These are phyloP conservation scores for Massarina eburnea DNA, from an alignment of 2,329 filamentous ascomycete genomes.

Conservation along the genomic window DNA sequence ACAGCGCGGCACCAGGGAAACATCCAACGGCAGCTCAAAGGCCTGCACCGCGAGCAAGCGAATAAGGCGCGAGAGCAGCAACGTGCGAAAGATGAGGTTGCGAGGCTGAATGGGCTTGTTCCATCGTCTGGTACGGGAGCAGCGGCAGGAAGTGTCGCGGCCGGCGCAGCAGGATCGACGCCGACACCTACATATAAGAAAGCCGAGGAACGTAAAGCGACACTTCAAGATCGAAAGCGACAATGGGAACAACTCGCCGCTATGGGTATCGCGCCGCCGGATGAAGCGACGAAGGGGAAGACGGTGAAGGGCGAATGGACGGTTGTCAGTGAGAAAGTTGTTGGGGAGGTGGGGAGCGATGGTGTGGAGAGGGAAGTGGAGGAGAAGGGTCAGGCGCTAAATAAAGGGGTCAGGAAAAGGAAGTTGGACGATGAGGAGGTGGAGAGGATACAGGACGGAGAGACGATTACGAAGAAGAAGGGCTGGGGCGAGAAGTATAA, in stretches of 20 bases:
- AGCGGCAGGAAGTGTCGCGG: slow-evolving; percentile 25
- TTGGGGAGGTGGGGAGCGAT: slow-evolving; percentile 46
- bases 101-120: slow-evolving; percentile 78
- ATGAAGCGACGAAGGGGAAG: slow-evolving; percentile 75
- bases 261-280: slow-evolving; percentile 82
- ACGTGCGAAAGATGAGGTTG: slow-evolving; percentile 79
- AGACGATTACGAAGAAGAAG: slow-evolving; percentile 44
- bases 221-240: slow-evolving; percentile 70
- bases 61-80: slow-evolving; percentile 79
- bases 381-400: slow-evolving; percentile 24
- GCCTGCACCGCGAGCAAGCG: slow-evolving; percentile 83
- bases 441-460: slow-evolving; percentile 60
- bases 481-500: slow-evolving; percentile 52
- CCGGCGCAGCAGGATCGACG: slow-evolving; percentile 10
- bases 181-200: slow-evolving; percentile 33
- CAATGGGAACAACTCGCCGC: slow-evolving; percentile 87
- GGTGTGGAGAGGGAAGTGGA: slow-evolving; percentile 48
- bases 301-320: slow-evolving; percentile 91
- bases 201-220: slow-evolving; percentile 48
- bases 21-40: slow-evolving; percentile 85
- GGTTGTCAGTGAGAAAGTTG: slow-evolving; percentile 57
- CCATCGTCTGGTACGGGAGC: slow-evolving; percentile 44
- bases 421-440: slow-evolving; percentile 63
- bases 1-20: slow-evolving; percentile 81
- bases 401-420: slow-evolving; percentile 64